Evolutionary conservation across 371 early-diverging fungal species (phyloP).

Genomic region (Rhizomucor pusillus): DNA sequence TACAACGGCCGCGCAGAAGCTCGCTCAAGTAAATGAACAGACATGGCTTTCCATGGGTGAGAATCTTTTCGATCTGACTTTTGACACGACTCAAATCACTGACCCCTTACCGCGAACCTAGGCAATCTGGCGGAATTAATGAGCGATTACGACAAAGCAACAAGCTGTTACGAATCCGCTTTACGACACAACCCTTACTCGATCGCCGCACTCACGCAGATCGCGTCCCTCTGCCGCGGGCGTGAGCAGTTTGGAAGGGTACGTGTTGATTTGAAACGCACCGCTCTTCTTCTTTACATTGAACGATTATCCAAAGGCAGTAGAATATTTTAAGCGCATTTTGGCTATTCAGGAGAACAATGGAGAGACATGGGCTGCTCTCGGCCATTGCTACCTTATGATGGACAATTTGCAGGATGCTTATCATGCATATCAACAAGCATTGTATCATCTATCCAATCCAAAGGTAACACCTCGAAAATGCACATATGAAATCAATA

Average conservation of each 20-base stretch:
- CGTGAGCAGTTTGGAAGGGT: conserved; percentile 63
- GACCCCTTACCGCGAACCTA: conserved; percentile 11
- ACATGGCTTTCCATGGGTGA: conserved; percentile 73
- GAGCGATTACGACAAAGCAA: conserved; percentile 75
- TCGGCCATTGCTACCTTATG: conserved; percentile 94
- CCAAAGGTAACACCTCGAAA: conserved; percentile 49
- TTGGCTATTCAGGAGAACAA: conserved; percentile 76
- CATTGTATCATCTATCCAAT: conserved; percentile 82
- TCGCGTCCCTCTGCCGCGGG: conserved; percentile 67
- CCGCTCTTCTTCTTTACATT: conserved; percentile 5
- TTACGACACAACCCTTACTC: conserved; percentile 89
- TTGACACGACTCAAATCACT: neutral
- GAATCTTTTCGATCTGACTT: neutral
- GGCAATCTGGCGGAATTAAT: conserved; percentile 68
- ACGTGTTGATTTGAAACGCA: conserved; percentile 1
- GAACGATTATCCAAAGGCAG: conserved; percentile 68
- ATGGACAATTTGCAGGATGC: conserved; percentile 92
- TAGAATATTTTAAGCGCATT: conserved; percentile 85
- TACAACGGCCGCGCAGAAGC: conserved; percentile 48
- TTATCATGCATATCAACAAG: conserved; percentile 92
- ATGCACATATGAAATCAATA: neutral
- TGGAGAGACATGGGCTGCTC: conserved; percentile 91
- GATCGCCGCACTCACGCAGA: conserved; percentile 68
- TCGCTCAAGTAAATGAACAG: conserved; percentile 64
- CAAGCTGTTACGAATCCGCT: conserved; percentile 78